Evolutionary conservation across 2,329 filamentous ascomycete species (phyloP).

Genomic region (Talaromyces sp.): DNA sequence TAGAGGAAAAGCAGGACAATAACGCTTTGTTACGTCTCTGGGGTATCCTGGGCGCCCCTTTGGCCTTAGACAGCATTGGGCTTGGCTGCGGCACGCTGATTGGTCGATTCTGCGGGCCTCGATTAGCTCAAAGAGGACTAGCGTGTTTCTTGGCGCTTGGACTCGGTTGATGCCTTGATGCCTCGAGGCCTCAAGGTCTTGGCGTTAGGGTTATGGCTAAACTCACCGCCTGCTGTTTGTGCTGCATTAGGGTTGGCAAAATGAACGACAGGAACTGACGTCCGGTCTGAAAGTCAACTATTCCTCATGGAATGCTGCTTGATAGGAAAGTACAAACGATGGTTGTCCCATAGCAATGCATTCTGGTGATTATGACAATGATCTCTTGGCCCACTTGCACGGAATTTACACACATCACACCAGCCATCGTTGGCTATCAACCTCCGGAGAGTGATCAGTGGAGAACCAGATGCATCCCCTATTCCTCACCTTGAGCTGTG

Average conservation of each 20-base stretch:
- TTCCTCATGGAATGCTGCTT: not conserved
- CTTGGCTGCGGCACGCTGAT: not conserved
- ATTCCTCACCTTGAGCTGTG: not conserved
- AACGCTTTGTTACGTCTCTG: not conserved
- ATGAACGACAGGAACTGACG: conserved; percentile 14
- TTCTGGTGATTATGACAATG: not conserved
- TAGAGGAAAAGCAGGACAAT: conserved; percentile 10
- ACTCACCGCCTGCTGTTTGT: conserved; percentile 8
- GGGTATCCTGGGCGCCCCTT: conserved; percentile 8
- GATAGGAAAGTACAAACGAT: not conserved
- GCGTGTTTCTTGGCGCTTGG: not conserved
- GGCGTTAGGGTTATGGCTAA: not conserved
- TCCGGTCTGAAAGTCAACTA: conserved; percentile 13
- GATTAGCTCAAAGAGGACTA: not conserved
- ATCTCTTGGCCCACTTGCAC: not conserved
- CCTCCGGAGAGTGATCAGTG: not conserved
- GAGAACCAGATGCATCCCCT: conserved; percentile 1
- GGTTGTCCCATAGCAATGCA: conserved; percentile 7
- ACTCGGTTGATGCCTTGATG: not conserved
- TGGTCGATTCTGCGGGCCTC: not conserved
- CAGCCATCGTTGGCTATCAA: conserved; percentile 12
- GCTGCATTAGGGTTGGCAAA: conserved; percentile 4
- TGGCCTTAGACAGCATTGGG: not conserved
- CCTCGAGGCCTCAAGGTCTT: not conserved
- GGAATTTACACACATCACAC: not conserved